These are phyloP conservation scores for Penicillium ucsense DNA, from an alignment of 495 filamentous ascomycete species.

Conservation along the genomic window DNA sequence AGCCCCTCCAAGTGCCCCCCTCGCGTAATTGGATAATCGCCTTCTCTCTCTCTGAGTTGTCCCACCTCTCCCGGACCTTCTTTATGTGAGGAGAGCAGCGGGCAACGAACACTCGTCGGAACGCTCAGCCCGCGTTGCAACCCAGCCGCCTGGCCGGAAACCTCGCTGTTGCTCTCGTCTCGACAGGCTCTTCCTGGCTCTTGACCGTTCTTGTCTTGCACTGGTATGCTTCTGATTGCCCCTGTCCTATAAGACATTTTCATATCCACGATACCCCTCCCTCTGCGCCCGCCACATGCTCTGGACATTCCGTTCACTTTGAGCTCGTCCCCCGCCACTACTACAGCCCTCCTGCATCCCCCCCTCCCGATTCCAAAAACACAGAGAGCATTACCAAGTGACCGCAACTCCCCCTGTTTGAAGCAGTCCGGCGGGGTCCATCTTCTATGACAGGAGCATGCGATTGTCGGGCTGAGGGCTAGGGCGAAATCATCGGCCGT, in stretches of 20 bases:
- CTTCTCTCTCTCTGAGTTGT: neutral
- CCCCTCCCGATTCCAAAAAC: conserved; percentile 2
- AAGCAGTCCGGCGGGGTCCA: conserved; percentile 4
- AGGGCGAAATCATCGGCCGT: neutral
- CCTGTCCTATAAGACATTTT: conserved; percentile 1
- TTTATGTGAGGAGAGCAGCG: conserved; percentile 21
- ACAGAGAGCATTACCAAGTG: conserved; percentile 1
- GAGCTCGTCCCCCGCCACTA: conserved; percentile 8
- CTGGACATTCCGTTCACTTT: neutral
- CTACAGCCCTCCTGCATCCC: neutral
- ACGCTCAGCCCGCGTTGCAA: conserved; percentile 9
- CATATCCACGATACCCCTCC: conserved; percentile 6
- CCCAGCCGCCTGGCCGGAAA: conserved; percentile 2
- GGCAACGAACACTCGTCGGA: conserved; percentile 4
- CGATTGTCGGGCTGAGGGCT: conserved; percentile 22
- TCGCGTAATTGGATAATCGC: conserved; percentile 3
- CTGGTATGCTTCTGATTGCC: conserved; percentile 19
- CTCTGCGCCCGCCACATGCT: neutral
- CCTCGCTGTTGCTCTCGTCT: conserved; percentile 10
- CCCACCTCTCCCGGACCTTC: conserved; percentile 3
- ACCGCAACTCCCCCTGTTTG: conserved; percentile 1
- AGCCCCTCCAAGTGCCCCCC: neutral
- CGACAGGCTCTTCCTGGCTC: conserved; percentile 7
- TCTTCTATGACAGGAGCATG: conserved; percentile 22
- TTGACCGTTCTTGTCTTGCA: conserved; percentile 12